phyloP scores from a whole-genome alignment of 2,329 filamentous ascomycete species.

The Decorospora gaudefroyi region DNA sequence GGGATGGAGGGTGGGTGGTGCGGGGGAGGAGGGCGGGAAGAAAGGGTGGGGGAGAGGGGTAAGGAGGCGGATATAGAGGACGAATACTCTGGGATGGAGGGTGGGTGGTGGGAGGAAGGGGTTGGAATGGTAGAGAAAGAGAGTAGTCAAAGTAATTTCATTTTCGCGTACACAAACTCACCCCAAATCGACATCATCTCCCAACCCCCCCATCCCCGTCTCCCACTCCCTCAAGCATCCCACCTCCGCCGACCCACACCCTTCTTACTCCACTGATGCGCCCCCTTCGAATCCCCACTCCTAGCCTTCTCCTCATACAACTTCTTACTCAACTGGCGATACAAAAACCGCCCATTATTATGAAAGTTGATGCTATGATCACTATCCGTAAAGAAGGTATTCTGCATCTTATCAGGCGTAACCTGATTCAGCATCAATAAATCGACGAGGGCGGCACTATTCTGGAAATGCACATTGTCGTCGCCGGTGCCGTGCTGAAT shows the following conservation, averaged over 20 bases:
- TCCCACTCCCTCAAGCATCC: conserved; percentile 7
- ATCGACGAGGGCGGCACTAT: conserved; percentile 65
- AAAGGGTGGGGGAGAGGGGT: too few relatives aligned
- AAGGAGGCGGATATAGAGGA: too few relatives aligned
- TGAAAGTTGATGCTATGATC: conserved; percentile 67
- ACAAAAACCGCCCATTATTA: conserved; percentile 60
- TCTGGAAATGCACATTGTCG: conserved; percentile 74
- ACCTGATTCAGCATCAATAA: conserved; percentile 64
- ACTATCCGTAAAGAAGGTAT: conserved; percentile 67
- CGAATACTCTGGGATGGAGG: too few relatives aligned
- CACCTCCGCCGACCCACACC: conserved; percentile 22
- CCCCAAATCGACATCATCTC: too few relatives aligned
- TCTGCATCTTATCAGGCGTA: conserved; percentile 64
- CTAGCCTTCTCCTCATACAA: conserved; percentile 66
- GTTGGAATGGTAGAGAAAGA: too few relatives aligned
- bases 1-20: too few relatives aligned
- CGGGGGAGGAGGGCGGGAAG: too few relatives aligned
- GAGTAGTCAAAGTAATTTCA: too few relatives aligned
- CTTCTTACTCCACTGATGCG: conserved; percentile 56
- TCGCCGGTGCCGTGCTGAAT: conserved; percentile 70
- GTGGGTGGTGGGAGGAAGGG: too few relatives aligned
- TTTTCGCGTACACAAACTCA: too few relatives aligned
- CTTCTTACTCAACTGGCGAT: conserved; percentile 64
- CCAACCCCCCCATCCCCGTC: background rate
- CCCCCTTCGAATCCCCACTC: conserved; percentile 40